Base-by-base conservation (phyloP, 1,139 yeast species). In the Protomyces pachydermus region DNA sequence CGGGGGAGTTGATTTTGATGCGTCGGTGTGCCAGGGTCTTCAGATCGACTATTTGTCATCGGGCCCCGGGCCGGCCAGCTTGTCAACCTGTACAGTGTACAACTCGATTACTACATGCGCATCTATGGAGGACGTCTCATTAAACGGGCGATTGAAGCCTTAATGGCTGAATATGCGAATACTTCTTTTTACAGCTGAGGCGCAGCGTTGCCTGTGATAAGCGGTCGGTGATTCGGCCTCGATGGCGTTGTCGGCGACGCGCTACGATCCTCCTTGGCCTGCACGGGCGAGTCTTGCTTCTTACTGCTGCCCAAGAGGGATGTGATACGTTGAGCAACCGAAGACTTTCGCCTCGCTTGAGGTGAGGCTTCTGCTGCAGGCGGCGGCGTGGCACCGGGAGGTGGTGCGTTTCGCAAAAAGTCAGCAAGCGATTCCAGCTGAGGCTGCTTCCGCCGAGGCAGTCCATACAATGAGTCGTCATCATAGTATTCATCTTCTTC, bases 351-450 rank as follows among this genome's bases (percentile, higher is more conserved):
- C 23, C 18, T 42, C 48, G 25, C 6, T 6, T 18, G 9, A n/a
- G 48, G 48, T 12, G 48, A 42, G 10, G 20, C n/a, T 18, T n/a
- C 48, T 9, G 6, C 9, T 20, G 48, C 23, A 4, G 48, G 18
- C 12, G 48, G 23, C 5, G 23, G 1, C 14, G 48, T 16, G 10
- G 42, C 25, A 8, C 50, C 61, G 4, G 62, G 62, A 18, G 62
- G 56, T 23, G 45, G 38, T 23, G 55, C 39, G 32, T 48, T 58
- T 14, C 38, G 28, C 20, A 58, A 52, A 38, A 58, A 58, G 20
- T 58, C 62, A 16, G 62, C 62, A 20, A 58, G 51, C 3, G 62
- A 58, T 34, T 58, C 62, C 35, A 51, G 53, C 35, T 39, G 32
- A 16, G 35, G 56, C 32, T 55, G 62, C 37, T 58, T 58, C 20